A percentile compares a stretch with the other conserved stretches of the same genome.
Evolutionary conservation across 2,329 filamentous ascomycete species (phyloP).

Genomic region (Bretziella fagacearum): DNA sequence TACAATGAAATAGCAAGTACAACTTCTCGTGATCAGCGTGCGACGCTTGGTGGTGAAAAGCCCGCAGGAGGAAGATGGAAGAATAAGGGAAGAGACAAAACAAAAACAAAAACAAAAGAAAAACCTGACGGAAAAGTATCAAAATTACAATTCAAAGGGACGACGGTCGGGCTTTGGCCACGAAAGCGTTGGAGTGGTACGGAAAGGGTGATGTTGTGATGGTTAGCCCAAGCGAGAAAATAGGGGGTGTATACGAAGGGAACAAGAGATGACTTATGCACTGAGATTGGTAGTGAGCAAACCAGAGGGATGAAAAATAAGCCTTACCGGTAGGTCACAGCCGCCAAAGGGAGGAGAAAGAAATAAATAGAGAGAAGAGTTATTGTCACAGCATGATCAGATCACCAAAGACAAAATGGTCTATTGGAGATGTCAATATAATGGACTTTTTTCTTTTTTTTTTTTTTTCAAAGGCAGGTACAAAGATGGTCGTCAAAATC

Average conservation of each 20-base stretch:
- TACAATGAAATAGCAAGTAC: too few species aligned
- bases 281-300: neutral
- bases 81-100: too few species aligned
- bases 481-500: too few species aligned
- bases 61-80: too few species aligned
- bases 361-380: neutral
- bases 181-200: neutral
- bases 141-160: too few species aligned
- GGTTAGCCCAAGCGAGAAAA: conserved; percentile 1
- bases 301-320: neutral
- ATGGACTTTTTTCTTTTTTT: too few species aligned
- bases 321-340: neutral
- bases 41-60: too few species aligned
- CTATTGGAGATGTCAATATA: too few species aligned
- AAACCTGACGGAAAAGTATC: too few species aligned
- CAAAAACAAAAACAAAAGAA: too few species aligned
- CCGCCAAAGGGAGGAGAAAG: neutral
- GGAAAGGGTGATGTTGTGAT: neutral
- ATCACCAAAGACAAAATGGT: neutral
- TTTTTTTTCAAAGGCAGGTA: too few species aligned
- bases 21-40: too few species aligned
- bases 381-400: neutral
- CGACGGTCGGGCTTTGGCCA: neutral
- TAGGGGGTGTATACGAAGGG: neutral
- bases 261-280: neutral